Evolutionary conservation across 2,329 filamentous ascomycete species (phyloP), one percentile per base, ranked within the genome.

Genomic region (Chaetomium olivaceum): DNA sequence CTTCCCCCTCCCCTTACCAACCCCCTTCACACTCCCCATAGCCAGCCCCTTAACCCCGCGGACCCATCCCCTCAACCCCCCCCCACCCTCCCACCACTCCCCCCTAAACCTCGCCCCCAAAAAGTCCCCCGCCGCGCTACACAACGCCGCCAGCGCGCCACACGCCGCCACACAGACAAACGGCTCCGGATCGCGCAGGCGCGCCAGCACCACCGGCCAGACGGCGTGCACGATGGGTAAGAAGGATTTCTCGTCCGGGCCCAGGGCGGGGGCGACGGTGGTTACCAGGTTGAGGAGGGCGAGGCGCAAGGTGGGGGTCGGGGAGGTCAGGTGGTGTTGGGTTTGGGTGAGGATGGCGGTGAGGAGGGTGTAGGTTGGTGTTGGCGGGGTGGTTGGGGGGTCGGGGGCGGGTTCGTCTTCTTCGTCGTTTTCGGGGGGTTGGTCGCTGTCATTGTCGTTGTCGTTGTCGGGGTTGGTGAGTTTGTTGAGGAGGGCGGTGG

Each of bases 301-400:
- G 33, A 87, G 87, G 50, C 94, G 89, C 9, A 99, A 84, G 12
- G 87, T 85, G 0, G 93, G 88, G 0, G 92, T 93, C 0, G 91
- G 89, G 0, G 92, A 93, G 6, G 94, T 93, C 12, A 99, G 85
- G 76, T 97, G 95, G 75, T 97, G 89, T 73, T 97, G 93, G 5
- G 93, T 94, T 0, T 96, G 87, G 58, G 86, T 86, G 27, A 93
- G 87, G 64, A 99, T 95, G 64, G 89, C 89, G 39, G 92, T 83
- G 3, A 98, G 85, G 12, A 97, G 84, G n/a, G 83, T 83, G 76
- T 96, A 96, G 0, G 91, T 91, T n/a, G 39, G 39, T 43, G 39
- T 43, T 19, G 39, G 70, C 91, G 90, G 55, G 90, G 91, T 43
- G 89, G 88, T 83, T 33, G 85, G 80, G 43, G 77, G 36, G 74